Evolutionary conservation across 2,329 filamentous ascomycete genomes (phyloP).

Genomic region (Fusarium kyushuense): DNA sequence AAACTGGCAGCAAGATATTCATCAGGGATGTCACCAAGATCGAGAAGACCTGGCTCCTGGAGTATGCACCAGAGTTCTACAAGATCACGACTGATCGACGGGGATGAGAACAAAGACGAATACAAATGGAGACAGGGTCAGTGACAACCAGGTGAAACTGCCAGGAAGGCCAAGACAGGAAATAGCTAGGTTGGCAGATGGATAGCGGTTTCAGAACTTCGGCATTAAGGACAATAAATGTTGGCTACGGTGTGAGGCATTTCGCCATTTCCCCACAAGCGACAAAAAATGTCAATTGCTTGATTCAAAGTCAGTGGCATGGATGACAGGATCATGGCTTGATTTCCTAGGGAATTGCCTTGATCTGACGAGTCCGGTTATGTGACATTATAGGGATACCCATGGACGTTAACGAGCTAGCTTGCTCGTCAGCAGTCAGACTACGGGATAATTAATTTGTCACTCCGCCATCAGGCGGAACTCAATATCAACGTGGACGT

Average conservation of each 20-base stretch:
- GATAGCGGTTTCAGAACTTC: constrained; percentile 38
- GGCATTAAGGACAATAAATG: constrained; percentile 25
- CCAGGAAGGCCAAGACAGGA: constrained; percentile 14
- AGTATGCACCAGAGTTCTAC: constrained; percentile 90
- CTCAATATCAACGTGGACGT: constrained; percentile 2
- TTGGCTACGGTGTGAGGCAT: constrained; percentile 35
- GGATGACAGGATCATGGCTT: constrained; percentile 22
- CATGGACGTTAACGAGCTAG: not conserved
- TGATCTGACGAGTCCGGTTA: not conserved
- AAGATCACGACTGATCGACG: constrained; percentile 61
- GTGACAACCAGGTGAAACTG: constrained; percentile 38
- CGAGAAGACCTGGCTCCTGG: constrained; percentile 90
- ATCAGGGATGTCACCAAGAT: constrained; percentile 94
- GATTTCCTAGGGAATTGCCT: constrained; percentile 11
- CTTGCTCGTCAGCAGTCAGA: not conserved
- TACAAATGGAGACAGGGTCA: constrained; percentile 20
- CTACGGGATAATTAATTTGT: constrained; percentile 13
- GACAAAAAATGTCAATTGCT: constrained; percentile 12
- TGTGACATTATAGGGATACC: constrained; percentile 9
- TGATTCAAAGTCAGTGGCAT: constrained; percentile 33
- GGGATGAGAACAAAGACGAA: constrained; percentile 27
- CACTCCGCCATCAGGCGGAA: constrained; percentile 25
- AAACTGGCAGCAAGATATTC: constrained; percentile 88
- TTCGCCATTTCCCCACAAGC: constrained; percentile 34
- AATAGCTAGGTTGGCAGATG: constrained; percentile 26